Base-by-base conservation (phyloP, 2,329 filamentous ascomycete genomes). In the Cercospora canescens region DNA sequence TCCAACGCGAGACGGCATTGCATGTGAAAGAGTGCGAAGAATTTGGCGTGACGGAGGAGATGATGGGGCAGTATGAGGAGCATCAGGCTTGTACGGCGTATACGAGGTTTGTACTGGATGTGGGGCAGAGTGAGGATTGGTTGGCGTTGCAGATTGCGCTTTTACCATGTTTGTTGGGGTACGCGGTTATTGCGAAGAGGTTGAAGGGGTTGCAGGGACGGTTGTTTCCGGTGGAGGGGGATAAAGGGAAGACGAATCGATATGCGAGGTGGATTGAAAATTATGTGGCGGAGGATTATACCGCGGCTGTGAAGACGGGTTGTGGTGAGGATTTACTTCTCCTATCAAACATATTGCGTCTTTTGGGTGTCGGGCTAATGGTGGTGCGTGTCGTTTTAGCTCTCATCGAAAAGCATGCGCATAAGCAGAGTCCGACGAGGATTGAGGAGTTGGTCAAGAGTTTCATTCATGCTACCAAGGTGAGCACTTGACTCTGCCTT, bases 181-280 rank as follows among this genome's bases (percentile, higher is more conserved):
- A 98, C 77, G 90, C 90, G 9, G 87, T 87, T 63, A 91, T 96
- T 66, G 94, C 92, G 6, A 84, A 85, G 73, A 86, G 92, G 73
- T 83, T 97, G 3, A 84, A 82, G 82, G 14, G 88, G 91, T 67
- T 80, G 85, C 57, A 82, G 81, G 45, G 0, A 9, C 45, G 45
- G 1, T 28, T 50, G 3, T 50, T 50, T 50, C 45, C 45, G 1
- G 21, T 0, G 0, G 45, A 50, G 1, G 61, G 67, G n/a, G 4
- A 12, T 2, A 69, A 67, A 54, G 62, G 60, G 37, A 67, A 71
- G 18, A 50, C 45, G 4, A 77, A 77, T 73, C 81, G 57, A 83
- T 98, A 96, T 81, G 95, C 91, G 90, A 86, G 88, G 54, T 98
- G 94, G 94, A 92, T 98, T 70, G 84, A 94, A 76, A 96, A 92